Conservation (phyloP, 2,329 filamentous ascomycete species). For the Paraphaeosphaeria minitans region DNA sequence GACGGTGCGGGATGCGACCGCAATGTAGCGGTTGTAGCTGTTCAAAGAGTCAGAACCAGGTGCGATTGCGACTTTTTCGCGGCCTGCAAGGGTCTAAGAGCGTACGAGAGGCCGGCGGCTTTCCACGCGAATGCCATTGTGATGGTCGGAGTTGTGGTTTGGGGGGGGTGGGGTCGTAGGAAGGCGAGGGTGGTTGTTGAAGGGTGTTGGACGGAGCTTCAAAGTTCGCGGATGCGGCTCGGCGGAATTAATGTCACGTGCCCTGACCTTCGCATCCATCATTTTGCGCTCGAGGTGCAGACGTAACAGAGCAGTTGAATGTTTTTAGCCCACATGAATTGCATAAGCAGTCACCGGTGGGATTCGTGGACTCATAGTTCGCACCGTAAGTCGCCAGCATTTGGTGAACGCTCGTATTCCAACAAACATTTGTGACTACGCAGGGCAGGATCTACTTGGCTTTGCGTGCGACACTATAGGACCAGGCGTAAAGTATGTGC, state of each 20-base stretch:
- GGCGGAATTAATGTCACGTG: conserved; percentile 33
- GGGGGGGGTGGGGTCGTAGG: conserved; percentile 28
- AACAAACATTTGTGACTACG: neutral
- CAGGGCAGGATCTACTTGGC: neutral
- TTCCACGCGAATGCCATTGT: conserved; percentile 99
- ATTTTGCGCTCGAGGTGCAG: neutral
- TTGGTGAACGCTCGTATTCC: too few species aligned
- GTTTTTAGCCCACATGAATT: too few species aligned
- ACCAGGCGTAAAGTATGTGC: neutral
- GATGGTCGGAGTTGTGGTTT: conserved; percentile 47
- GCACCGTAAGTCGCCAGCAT: too few species aligned
- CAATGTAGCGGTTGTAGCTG: conserved; percentile 99
- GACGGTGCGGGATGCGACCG: conserved; percentile 90
- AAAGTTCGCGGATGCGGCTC: conserved; percentile 36
- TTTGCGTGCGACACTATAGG: neutral
- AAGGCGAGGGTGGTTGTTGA: conserved; percentile 32
- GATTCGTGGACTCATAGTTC: too few species aligned
- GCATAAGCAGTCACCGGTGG: too few species aligned
- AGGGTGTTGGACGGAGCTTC: conserved; percentile 30
- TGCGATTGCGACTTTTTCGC: conserved; percentile 33
- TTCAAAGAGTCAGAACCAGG: conserved; percentile 29
- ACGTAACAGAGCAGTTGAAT: too few species aligned
- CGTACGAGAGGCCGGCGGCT: conserved; percentile 94
- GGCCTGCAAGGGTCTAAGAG: conserved; percentile 30
- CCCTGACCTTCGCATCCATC: neutral